phyloP scores from a whole-genome alignment of 106 monocot species.

The Ottelia alismoides region DNA sequence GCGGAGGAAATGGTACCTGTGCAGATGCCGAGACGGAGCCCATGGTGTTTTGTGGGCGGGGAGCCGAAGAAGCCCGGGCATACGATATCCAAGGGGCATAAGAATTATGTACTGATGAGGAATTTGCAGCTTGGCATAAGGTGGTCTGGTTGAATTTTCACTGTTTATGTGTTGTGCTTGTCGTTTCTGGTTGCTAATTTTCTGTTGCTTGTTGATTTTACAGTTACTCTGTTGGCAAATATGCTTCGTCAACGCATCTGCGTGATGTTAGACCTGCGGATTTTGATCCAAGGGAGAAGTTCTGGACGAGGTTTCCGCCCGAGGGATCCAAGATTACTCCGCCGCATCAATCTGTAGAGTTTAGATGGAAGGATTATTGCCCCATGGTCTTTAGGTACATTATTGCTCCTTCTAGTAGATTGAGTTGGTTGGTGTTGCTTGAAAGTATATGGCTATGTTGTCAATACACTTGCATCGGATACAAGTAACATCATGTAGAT shows the following conservation, averaged over 20 bases:
- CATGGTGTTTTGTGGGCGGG: slow-evolving; percentile 9
- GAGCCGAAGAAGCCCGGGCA: slow-evolving; percentile 49
- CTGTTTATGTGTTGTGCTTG: too few relatives aligned
- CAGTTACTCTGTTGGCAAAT: slow-evolving; percentile 73
- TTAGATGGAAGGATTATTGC: slow-evolving; percentile 93
- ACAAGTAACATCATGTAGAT: too few relatives aligned
- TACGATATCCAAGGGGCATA: slow-evolving; percentile 55
- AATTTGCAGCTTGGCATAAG: slow-evolving; percentile 64
- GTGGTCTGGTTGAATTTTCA: slow-evolving; percentile 12
- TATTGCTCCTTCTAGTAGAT: too few relatives aligned
- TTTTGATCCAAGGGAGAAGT: slow-evolving; percentile 81
- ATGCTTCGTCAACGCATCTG: slow-evolving; percentile 23
- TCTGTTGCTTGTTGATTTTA: background rate
- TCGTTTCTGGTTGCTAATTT: background rate
- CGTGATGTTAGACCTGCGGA: slow-evolving; percentile 41
- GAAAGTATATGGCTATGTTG: too few relatives aligned
- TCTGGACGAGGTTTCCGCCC: slow-evolving; percentile 87
- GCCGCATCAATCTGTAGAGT: slow-evolving; percentile 65
- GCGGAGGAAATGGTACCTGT: too few relatives aligned
- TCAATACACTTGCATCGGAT: too few relatives aligned
- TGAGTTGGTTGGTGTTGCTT: too few relatives aligned
- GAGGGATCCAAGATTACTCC: slow-evolving; percentile 86
- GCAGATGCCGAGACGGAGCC: slow-evolving; percentile 2
- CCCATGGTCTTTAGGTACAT: slow-evolving; percentile 89
- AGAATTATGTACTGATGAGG: slow-evolving; percentile 54